Evolutionary conservation across 805 yeast genomes (phyloP), one percentile per base, ranked within the genome.

Genomic region (Barnettozyma populi): DNA sequence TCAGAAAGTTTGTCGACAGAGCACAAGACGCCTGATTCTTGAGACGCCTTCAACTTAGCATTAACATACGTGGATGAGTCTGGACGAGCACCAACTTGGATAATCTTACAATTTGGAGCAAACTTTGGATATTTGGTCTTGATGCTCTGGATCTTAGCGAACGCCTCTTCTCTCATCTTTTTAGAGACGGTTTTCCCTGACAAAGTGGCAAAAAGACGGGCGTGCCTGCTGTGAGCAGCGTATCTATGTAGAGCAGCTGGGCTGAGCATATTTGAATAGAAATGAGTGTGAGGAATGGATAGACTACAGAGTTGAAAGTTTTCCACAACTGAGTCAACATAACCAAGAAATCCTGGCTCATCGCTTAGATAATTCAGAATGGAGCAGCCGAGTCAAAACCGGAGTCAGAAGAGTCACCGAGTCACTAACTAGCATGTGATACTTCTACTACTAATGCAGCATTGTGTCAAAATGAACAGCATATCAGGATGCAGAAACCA

Each of bases 51-150:
- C 55, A 87, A 74, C 69, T 92, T 92, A 84, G 90, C 87, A 53
- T 84, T 79, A 46, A 92, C 97, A 68, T 92, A 92, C 10, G 96
- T 87, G 13, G 87, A 78, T 2, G 96, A 87, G 64, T 92, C 99
- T 27, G 92, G 92, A 52, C 97, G 76, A 44, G 73, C 75, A 38
- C 98, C 97, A 31, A 92, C 95, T 69, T 92, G 98, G 53, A 86
- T 72, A 54, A 86, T 86, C 51, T 81, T 72, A 60, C 86, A 70
- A 38, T 72, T 74, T 27, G 95, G 94, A 53, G 71, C 69, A 65
- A 86, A 85, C 42, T 70, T 71, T 14, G 82, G 75, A 54, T 76
- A 71, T 31, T 67, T 62, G 10, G 50, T 8, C 48, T 61, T 60
- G 41, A 70, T 61, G 10, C 54, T 39, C 48, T 62, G 57, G n/a